These are phyloP conservation scores for Sordariomycetes sp. DNA, from an alignment of 2,329 filamentous ascomycete species.

Conservation along the genomic window DNA sequence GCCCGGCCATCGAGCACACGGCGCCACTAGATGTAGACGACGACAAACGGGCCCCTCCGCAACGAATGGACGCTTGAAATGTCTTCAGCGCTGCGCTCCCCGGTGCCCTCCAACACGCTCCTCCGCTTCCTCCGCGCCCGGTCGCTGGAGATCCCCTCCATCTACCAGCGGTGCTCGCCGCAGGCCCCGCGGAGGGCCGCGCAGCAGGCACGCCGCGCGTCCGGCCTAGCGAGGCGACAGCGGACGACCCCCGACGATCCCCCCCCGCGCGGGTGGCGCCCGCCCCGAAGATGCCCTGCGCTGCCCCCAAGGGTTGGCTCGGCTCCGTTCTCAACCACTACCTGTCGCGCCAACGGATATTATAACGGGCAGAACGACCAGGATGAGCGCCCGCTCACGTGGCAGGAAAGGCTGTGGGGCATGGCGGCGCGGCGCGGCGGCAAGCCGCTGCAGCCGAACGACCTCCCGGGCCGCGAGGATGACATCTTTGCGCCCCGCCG, in stretches of 20 bases:
- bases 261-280: background rate
- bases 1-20: background rate
- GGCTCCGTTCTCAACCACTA: background rate
- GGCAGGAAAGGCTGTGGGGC: slow-evolving; percentile 37
- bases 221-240: background rate
- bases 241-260: background rate
- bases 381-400: slow-evolving; percentile 18
- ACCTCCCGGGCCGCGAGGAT: slow-evolving; percentile 38
- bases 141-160: slow-evolving; percentile 43
- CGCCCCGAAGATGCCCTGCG: background rate
- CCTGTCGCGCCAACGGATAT: slow-evolving; percentile 7
- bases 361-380: slow-evolving; percentile 11
- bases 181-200: background rate
- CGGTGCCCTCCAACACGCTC: slow-evolving; percentile 41
- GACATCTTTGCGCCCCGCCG: slow-evolving; percentile 41
- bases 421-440: slow-evolving; percentile 19
- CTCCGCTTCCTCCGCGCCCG: slow-evolving; percentile 63
- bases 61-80: slow-evolving; percentile 18
- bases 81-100: slow-evolving; percentile 26
- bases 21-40: background rate
- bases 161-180: slow-evolving; percentile 17
- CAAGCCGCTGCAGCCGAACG: slow-evolving; percentile 37
- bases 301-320: background rate
- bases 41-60: background rate
- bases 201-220: background rate